Conservation (phyloP, 352 stramenopile species). For the Peronosclerospora sorghi region DNA sequence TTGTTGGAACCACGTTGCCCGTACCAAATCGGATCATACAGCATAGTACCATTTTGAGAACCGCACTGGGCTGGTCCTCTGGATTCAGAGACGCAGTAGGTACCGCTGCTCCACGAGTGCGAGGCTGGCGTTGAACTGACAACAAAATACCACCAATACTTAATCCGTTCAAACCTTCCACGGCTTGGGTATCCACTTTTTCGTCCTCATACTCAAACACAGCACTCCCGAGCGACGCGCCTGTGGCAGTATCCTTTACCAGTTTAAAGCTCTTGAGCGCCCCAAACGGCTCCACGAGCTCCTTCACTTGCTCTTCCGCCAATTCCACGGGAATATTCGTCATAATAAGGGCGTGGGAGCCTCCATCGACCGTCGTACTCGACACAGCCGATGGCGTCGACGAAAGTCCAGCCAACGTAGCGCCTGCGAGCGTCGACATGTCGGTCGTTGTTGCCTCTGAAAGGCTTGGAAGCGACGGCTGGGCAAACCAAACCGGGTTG, state of each 20-base stretch:
- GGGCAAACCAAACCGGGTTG: constrained; percentile 69
- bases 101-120: constrained; percentile 7
- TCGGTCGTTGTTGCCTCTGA: not conserved
- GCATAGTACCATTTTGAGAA: constrained; percentile 77
- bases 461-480: constrained; percentile 16
- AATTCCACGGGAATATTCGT: constrained; percentile 74
- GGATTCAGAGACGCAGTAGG: constrained; percentile 2
- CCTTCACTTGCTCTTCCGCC: constrained; percentile 65
- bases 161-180: constrained; percentile 65
- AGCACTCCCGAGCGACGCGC: constrained; percentile 49
- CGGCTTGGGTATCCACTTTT: constrained; percentile 39
- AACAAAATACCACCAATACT: constrained; percentile 65
- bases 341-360: constrained; percentile 53
- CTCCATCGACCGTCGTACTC: not conserved
- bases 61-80: constrained; percentile 36
- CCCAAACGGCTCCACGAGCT: constrained; percentile 79
- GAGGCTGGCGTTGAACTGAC: constrained; percentile 44
- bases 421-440: constrained; percentile 4
- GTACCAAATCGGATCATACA: too few species aligned
- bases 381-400: not conserved
- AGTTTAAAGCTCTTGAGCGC: constrained; percentile 54
- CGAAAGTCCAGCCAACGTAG: constrained; percentile 4
- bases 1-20: too few species aligned
- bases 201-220: constrained; percentile 74
- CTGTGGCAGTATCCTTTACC: constrained; percentile 38